phyloP scores from a whole-genome alignment of 225 moss, liverwort and hornwort genomes.

The Ulota crispa region DNA sequence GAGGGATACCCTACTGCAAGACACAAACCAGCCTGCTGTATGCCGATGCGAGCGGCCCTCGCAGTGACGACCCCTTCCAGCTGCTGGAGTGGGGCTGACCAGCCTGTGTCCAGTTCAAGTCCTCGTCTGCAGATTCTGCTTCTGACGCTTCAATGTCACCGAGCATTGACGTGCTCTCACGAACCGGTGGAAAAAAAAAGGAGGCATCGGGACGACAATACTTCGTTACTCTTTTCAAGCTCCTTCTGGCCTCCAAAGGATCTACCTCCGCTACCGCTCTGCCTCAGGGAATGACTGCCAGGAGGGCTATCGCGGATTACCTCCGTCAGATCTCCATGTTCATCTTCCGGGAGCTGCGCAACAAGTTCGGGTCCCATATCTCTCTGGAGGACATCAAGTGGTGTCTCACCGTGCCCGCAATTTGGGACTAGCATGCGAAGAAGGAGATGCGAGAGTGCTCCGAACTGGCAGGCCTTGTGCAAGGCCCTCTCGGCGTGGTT shows the following conservation, averaged over 20 bases:
- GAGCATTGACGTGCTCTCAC: background rate
- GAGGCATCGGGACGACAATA: fast-evolving
- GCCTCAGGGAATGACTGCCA: background rate
- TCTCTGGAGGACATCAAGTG: slow-evolving; percentile 35
- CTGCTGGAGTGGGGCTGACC: slow-evolving; percentile 21
- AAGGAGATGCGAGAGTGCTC: slow-evolving; percentile 10
- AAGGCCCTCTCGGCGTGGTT: background rate
- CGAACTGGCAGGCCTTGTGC: slow-evolving; percentile 40
- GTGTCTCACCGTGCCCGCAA: slow-evolving; percentile 45
- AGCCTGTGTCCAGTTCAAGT: background rate
- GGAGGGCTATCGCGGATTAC: slow-evolving; percentile 3
- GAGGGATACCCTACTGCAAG: slow-evolving; percentile 9
- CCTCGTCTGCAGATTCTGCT: background rate
- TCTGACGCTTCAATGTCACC: too few species aligned
- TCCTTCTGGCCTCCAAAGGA: background rate
- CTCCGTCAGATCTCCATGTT: background rate
- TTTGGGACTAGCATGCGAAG: slow-evolving; percentile 25
- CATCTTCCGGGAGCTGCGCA: slow-evolving; percentile 1
- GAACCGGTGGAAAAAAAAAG: too few species aligned
- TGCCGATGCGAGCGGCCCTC: background rate
- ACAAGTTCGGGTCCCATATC: background rate
- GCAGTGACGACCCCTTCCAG: background rate
- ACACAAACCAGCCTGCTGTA: slow-evolving; percentile 23
- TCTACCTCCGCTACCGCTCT: background rate
- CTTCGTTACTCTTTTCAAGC: background rate